Percentiles rank a stretch among this genome's conserved stretches.
Conservation (phyloP, 1,284 basidiomycete genomes). For the Ustilago tritici region DNA sequence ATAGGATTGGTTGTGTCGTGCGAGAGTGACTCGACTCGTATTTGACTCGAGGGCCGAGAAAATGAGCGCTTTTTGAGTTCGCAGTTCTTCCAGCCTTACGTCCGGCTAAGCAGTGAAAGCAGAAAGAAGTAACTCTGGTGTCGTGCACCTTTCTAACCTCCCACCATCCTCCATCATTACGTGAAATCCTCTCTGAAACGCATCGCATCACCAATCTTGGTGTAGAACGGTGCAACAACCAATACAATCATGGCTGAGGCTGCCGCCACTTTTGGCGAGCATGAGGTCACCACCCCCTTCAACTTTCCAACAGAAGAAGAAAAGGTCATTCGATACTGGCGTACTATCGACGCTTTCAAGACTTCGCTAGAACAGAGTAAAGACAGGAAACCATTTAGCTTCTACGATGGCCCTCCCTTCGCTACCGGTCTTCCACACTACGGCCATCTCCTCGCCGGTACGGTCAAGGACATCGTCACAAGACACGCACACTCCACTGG, state of each 20-base stretch:
- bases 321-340: slow-evolving; percentile 92
- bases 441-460: slow-evolving; percentile 76
- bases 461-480: slow-evolving; percentile 99
- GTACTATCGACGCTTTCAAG: slow-evolving; percentile 96
- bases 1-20: not conserved
- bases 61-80: not conserved
- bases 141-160: not conserved
- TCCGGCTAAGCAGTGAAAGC: slow-evolving; percentile 7
- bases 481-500: slow-evolving; percentile 94
- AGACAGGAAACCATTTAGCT: slow-evolving; percentile 87
- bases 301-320: slow-evolving; percentile 92
- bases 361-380: slow-evolving; percentile 92
- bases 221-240: slow-evolving; percentile 8
- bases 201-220: slow-evolving; percentile 9
- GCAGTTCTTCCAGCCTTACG: slow-evolving; percentile 1
- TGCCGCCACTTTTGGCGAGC: slow-evolving; percentile 42
- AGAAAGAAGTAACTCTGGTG: not conserved
- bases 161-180: slow-evolving; percentile 26
- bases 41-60: slow-evolving; percentile 1
- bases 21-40: slow-evolving; percentile 4
- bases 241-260: slow-evolving; percentile 31
- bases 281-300: slow-evolving; percentile 75
- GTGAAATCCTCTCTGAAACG: slow-evolving; percentile 17
- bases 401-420: slow-evolving; percentile 98
- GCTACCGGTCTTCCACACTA: slow-evolving; percentile 98